Evolutionary conservation across 2,329 filamentous ascomycete genomes (phyloP).

Genomic region (Shiraia bambusicola): DNA sequence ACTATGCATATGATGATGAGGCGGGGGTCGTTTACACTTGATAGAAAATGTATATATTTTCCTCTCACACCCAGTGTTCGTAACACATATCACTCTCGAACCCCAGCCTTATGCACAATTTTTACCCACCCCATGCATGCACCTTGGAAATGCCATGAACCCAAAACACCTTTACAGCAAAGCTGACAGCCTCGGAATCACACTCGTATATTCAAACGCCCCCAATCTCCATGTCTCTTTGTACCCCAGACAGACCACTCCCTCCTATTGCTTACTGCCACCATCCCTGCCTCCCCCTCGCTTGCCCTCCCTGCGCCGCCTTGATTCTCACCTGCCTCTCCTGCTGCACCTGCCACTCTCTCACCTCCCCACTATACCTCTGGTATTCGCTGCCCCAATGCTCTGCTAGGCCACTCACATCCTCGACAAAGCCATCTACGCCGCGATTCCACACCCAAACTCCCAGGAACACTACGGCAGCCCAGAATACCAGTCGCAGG

Average conservation of each 20-base stretch:
- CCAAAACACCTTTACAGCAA: background rate
- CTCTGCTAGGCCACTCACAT: slow-evolving; percentile 48
- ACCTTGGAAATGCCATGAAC: slow-evolving; percentile 2
- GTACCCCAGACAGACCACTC: too few species aligned
- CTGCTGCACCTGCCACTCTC: slow-evolving; percentile 24
- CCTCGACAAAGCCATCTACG: slow-evolving; percentile 62
- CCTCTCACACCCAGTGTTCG: too few species aligned
- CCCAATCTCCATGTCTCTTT: background rate
- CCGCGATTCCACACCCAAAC: slow-evolving; percentile 64
- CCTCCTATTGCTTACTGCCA: background rate
- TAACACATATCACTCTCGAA: background rate
- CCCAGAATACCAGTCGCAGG: slow-evolving; percentile 66
- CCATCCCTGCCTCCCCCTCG: slow-evolving; percentile 10
- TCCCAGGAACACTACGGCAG: slow-evolving; percentile 55
- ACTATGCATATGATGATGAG: too few species aligned
- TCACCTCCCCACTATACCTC: slow-evolving; percentile 36
- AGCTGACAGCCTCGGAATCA: background rate
- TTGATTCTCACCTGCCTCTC: slow-evolving; percentile 29
- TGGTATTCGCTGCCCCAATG: slow-evolving; percentile 45
- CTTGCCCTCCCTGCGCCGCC: slow-evolving; percentile 18
- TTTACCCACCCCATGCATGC: background rate
- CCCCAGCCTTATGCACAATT: background rate
- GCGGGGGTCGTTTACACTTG: too few species aligned
- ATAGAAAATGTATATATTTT: too few species aligned
- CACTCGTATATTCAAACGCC: background rate